Conservation (phyloP, 2,329 filamentous ascomycete genomes). For the Arthrinium phaeospermum region DNA sequence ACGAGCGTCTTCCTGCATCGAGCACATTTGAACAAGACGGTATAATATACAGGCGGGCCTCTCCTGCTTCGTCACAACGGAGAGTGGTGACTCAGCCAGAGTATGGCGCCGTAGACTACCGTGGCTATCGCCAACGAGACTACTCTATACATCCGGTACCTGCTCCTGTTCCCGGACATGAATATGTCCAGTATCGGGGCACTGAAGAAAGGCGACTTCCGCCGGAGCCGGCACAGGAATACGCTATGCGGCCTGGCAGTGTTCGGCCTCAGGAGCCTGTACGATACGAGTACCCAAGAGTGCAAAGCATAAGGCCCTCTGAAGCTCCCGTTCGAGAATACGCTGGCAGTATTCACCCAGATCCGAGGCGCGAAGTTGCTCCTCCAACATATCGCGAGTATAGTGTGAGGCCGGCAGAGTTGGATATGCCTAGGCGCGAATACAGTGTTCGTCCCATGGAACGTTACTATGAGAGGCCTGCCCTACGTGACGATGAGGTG, state of each 20-base stretch:
- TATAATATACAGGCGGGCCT: conserved; percentile 54
- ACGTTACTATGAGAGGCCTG: conserved; percentile 49
- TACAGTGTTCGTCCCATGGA: conserved; percentile 52
- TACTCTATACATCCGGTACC: conserved; percentile 58
- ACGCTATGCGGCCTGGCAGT: conserved; percentile 61
- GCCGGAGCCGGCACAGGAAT: conserved; percentile 58
- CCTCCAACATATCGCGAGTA: conserved; percentile 39
- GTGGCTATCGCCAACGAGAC: conserved; percentile 63
- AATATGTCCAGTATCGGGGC: conserved; percentile 55
- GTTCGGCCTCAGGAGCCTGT: conserved; percentile 58
- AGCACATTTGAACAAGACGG: conserved; percentile 56
- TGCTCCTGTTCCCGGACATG: conserved; percentile 46
- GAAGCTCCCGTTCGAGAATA: conserved; percentile 56
- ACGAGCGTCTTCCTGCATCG: conserved; percentile 66
- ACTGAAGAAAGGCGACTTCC: conserved; percentile 47
- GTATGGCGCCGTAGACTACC: conserved; percentile 56
- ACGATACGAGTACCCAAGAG: conserved; percentile 52
- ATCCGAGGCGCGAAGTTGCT: conserved; percentile 41
- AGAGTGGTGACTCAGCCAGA: conserved; percentile 69
- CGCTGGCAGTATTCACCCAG: conserved; percentile 46
- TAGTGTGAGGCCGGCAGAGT: conserved; percentile 40
- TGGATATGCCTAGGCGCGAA: conserved; percentile 41
- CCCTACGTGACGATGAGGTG: conserved; percentile 45
- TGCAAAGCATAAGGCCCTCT: conserved; percentile 47
- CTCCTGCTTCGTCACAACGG: conserved; percentile 58